A percentile compares a stretch with the other conserved stretches of the same genome.
phyloP scores from a whole-genome alignment of 1,284 basidiomycete genomes.

The Hypsizygus ulmarius region DNA sequence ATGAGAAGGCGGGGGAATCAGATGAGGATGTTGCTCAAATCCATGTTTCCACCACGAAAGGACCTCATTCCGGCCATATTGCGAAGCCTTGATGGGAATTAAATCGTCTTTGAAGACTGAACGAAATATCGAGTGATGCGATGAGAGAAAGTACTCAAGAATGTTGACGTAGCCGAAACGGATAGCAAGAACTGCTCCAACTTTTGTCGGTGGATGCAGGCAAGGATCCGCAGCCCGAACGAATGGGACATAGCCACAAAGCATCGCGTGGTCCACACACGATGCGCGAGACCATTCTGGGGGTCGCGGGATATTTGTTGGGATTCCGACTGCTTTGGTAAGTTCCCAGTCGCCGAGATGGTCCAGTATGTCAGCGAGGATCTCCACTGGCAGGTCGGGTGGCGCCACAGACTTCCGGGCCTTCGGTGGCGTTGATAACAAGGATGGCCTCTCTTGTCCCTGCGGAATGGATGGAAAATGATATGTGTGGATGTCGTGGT shows the following conservation, averaged over 20 bases:
- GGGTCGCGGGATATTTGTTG: constrained; percentile 63
- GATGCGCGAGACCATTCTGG: constrained; percentile 70
- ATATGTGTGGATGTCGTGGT: constrained; percentile 71
- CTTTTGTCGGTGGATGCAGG: constrained; percentile 57
- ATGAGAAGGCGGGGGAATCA: constrained; percentile 50
- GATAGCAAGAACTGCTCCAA: constrained; percentile 63
- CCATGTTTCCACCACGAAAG: constrained; percentile 79
- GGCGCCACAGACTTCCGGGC: constrained; percentile 30
- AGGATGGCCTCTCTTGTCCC: constrained; percentile 22
- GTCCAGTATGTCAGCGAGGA: constrained; percentile 74
- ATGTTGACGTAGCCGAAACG: constrained; percentile 75
- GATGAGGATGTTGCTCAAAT: constrained; percentile 54
- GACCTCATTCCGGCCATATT: constrained; percentile 67
- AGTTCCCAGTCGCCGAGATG: constrained; percentile 80
- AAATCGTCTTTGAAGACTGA: constrained; percentile 60
- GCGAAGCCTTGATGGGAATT: constrained; percentile 71
- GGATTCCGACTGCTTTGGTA: constrained; percentile 68
- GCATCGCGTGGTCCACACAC: constrained; percentile 62
- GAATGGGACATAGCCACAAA: constrained; percentile 57
- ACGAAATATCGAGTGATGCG: constrained; percentile 61
- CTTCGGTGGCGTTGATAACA: constrained; percentile 23
- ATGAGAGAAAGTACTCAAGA: constrained; percentile 64
- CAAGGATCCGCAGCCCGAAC: constrained; percentile 58
- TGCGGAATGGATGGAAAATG: constrained; percentile 45
- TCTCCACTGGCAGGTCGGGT: constrained; percentile 69